Percentiles rank a stretch among this genome's conserved stretches.
phyloP scores from a whole-genome alignment of 257 asterid genomes.

The Scutellaria minor region DNA sequence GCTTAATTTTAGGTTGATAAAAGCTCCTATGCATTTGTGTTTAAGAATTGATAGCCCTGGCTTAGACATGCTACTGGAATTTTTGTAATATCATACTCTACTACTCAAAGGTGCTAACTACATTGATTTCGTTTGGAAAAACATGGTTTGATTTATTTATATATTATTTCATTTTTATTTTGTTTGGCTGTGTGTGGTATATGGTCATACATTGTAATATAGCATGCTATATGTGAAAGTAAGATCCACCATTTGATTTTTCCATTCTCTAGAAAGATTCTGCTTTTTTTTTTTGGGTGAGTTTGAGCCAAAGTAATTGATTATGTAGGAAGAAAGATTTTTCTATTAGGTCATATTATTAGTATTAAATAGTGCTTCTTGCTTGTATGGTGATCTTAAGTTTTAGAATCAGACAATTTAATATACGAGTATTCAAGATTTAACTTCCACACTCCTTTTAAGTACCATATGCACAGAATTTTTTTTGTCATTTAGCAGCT shows the following conservation, averaged over 20 bases:
- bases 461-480: neutral
- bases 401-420: slow-evolving; percentile 1
- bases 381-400: slow-evolving; percentile 5
- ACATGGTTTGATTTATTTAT: neutral
- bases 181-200: slow-evolving; percentile 3
- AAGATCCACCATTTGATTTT: slow-evolving; percentile 8
- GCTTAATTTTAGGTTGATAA: neutral
- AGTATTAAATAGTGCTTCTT: slow-evolving; percentile 14
- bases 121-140: neutral
- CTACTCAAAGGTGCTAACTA: neutral
- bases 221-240: slow-evolving; percentile 6
- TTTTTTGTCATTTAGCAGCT: slow-evolving; percentile 1
- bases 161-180: neutral
- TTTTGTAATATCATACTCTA: neutral
- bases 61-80: slow-evolving; percentile 5
- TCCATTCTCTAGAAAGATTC: neutral
- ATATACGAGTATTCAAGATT: neutral
- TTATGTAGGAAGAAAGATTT: neutral
- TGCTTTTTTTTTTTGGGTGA: neutral
- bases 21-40: neutral
- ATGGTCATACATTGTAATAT: neutral
- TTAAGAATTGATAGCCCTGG: slow-evolving; percentile 5
- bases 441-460: slow-evolving; percentile 22
- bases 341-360: slow-evolving; percentile 3
- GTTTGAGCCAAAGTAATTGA: too few species aligned